Percentiles rank a stretch among this genome's conserved stretches.
Evolutionary conservation across 225 moss, liverwort and hornwort species (phyloP).

Genomic region (Thuidium tamariscinum): DNA sequence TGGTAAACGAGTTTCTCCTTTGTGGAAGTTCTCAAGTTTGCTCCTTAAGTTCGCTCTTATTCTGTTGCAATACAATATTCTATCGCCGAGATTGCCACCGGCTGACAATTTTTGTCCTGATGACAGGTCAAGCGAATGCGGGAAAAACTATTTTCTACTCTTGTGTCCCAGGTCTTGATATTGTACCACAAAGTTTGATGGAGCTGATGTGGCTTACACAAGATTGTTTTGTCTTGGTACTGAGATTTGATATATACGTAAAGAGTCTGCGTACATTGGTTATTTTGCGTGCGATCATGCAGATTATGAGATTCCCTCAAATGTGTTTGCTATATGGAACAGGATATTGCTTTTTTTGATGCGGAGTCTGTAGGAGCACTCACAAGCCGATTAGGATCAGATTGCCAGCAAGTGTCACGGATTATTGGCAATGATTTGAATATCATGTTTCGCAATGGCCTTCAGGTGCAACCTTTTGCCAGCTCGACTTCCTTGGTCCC

Average conservation of each 20-base stretch:
- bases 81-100: not conserved
- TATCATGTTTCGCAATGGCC: conserved; percentile 91
- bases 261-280: not conserved
- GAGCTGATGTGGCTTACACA: not conserved
- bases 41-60: not conserved
- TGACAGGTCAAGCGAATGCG: conserved; percentile 90
- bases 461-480: conserved; percentile 46
- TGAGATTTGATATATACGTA: not conserved
- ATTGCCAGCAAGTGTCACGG: conserved; percentile 96
- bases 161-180: conserved; percentile 62
- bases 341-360: conserved; percentile 97
- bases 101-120: not conserved
- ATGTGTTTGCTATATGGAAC: not conserved
- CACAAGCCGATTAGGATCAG: conserved; percentile 92
- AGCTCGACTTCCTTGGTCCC: not conserved
- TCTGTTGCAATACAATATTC: not conserved
- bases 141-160: conserved; percentile 61
- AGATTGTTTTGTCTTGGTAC: not conserved
- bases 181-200: not conserved
- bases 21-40: not conserved
- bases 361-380: conserved; percentile 82
- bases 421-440: conserved; percentile 98
- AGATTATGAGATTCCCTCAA: not conserved
- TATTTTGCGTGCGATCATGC: not conserved
- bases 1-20: conserved; percentile 37